Base-by-base conservation (phyloP, 2,329 filamentous ascomycete species). In the Aspergillaceae sp. region DNA sequence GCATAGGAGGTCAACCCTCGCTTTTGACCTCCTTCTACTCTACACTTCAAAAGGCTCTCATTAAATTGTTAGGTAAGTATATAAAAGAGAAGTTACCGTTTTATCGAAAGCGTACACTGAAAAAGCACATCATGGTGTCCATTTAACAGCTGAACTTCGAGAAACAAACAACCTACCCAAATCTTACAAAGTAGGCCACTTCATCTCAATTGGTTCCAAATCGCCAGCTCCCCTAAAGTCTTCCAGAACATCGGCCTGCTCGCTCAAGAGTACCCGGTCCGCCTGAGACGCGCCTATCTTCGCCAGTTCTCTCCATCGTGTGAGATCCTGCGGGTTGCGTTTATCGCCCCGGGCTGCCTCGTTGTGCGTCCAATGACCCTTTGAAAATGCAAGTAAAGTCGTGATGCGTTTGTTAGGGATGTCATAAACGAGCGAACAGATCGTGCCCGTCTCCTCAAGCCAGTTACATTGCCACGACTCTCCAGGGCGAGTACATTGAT, bases 381-480 rank as follows among this genome's bases (percentile, higher is more conserved):
- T 72, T 0, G 72, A 77, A 50, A 81, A 80, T 0, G 66, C 73
- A 4, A 81, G 55, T 52, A 80, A 53, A 0, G 76, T 78, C 0
- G 72, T 76, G 38, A 81, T 71, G 26, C 62, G 73, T 44, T 67
- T 61, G 5, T 68, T 60, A 0, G 63, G 55, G 35, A 81, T 78
- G 48, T 80, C 77, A 51, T 76, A 80, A 1, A 80, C 75, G 0
- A 78, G 58, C 1, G 74, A 78, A 45, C 72, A 73, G 1, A 80
- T 69, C 0, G 76, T 80, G 0, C 77, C 78, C 0, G 77, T 81
- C 60, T 81, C 77, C 48, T 80, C 76, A 1, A 81, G 69, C 77
- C 77, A 81, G 48, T 77, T 80, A 51, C 74, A 72, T 53, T 81
- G 77, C 77, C 77, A 80, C 0, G 80, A 56, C 57, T 80, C 77